These are phyloP conservation scores for Colletotrichum tanaceti DNA, from an alignment of 2,329 filamentous ascomycete genomes.

Conservation along the genomic window DNA sequence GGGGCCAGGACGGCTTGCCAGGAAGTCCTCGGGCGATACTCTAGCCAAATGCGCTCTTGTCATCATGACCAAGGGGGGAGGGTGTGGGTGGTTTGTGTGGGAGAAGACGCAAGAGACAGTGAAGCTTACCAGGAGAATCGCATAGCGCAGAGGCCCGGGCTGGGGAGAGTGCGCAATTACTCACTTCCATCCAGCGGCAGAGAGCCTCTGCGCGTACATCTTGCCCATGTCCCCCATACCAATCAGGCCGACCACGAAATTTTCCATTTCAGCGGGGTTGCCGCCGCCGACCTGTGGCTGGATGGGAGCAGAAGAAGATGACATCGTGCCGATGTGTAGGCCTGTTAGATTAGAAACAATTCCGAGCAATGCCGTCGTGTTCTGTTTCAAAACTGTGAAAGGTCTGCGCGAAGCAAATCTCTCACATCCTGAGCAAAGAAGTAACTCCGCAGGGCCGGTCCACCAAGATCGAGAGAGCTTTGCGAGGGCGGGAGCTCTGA, in stretches of 20 bases:
- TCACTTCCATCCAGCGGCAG: conserved; percentile 95
- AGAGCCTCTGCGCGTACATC: conserved; percentile 94
- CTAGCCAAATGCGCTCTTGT: conserved; percentile 99
- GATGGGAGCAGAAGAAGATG: conserved; percentile 34
- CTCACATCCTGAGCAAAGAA: conserved; percentile 41
- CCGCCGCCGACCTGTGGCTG: conserved; percentile 36
- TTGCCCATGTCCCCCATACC: conserved; percentile 99
- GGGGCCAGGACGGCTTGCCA: conserved; percentile 81
- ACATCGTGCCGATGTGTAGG: conserved; percentile 23
- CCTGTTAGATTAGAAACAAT: conserved; percentile 6
- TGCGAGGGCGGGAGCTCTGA: conserved; percentile 18
- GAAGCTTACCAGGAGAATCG: conserved; percentile 52
- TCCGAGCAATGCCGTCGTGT: background rate
- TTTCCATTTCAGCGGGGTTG: conserved; percentile 65
- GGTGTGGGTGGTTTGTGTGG: conserved; percentile 10
- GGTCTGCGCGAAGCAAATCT: conserved; percentile 35
- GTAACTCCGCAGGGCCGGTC: conserved; percentile 12
- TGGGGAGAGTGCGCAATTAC: conserved; percentile 43
- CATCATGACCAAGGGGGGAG: conserved; percentile 75
- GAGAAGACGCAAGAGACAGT: conserved; percentile 31
- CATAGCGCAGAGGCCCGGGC: conserved; percentile 29
- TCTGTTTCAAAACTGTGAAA: conserved; percentile 21
- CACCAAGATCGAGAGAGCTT: conserved; percentile 1
- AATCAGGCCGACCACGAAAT: conserved; percentile 90
- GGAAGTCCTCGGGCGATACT: conserved; percentile 79